These are phyloP conservation scores for Starmerella bacillaris DNA, from an alignment of 805 yeast species.

Conservation along the genomic window DNA sequence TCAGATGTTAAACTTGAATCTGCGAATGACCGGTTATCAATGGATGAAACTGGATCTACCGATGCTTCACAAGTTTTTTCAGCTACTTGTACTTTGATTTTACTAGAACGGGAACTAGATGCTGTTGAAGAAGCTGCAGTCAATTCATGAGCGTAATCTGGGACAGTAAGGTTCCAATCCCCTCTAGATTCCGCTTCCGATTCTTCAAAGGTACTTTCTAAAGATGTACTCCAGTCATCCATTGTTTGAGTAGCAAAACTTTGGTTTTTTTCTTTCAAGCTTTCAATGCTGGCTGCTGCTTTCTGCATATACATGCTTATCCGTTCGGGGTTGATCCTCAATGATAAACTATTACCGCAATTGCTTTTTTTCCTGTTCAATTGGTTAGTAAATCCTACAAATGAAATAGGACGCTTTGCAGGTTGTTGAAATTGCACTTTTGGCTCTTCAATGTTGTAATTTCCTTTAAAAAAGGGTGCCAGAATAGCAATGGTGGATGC, in stretches of 20 bases:
- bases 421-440: too few species aligned
- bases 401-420: neutral
- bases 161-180: too few species aligned
- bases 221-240: conserved; percentile 5
- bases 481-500: conserved; percentile 14
- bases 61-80: too few species aligned
- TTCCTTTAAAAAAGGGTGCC: conserved; percentile 8
- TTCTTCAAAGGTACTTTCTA: conserved; percentile 5
- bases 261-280: neutral
- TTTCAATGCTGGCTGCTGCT: conserved; percentile 4
- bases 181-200: neutral
- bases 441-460: neutral
- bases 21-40: conserved; percentile 1
- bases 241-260: conserved; percentile 4
- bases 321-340: conserved; percentile 3
- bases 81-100: too few species aligned
- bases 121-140: too few species aligned
- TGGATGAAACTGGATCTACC: neutral
- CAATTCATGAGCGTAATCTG: too few species aligned
- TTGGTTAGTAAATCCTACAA: neutral
- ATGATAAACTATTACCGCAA: too few species aligned
- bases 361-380: neutral
- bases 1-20: conserved; percentile 3
- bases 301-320: conserved; percentile 7
- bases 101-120: too few species aligned